These are phyloP conservation scores for Pestalotiopsis fici DNA, from an alignment of 2,329 filamentous ascomycete species.

Conservation along the genomic window DNA sequence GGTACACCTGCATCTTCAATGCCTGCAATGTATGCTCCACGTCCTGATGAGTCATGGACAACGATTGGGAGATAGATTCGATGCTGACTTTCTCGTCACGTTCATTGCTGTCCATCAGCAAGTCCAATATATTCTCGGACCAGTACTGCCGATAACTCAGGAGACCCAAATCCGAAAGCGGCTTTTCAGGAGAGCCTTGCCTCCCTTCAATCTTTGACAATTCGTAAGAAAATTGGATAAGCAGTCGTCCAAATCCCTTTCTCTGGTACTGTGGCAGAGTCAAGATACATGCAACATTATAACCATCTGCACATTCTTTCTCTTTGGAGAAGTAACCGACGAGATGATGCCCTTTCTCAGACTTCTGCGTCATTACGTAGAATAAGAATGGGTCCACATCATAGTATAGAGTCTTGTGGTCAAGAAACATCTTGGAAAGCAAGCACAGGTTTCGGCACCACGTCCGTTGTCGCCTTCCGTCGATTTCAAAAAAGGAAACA, in stretches of 20 bases:
- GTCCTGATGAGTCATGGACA: conserved; percentile 96
- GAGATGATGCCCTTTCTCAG: conserved; percentile 88
- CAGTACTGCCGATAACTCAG: conserved; percentile 96
- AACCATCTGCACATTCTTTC: conserved; percentile 94
- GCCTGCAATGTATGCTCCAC: conserved; percentile 94
- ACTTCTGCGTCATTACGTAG: conserved; percentile 93
- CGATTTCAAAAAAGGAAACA: conserved; percentile 96
- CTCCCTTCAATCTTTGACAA: conserved; percentile 94
- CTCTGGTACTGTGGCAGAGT: conserved; percentile 96
- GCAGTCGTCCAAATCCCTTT: conserved; percentile 86
- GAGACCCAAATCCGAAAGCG: conserved; percentile 88
- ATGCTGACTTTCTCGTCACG: conserved; percentile 76
- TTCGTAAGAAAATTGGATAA: conserved; percentile 98
- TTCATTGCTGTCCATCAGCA: conserved; percentile 74
- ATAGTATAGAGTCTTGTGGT: conserved; percentile 97
- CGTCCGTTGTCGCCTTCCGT: conserved; percentile 88
- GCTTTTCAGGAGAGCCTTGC: conserved; percentile 94
- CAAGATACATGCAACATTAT: conserved; percentile 97
- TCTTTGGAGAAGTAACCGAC: conserved; percentile 99
- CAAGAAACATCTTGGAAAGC: conserved; percentile 92
- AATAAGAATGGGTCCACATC: conserved; percentile 99
- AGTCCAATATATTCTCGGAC: conserved; percentile 90
- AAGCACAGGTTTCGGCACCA: conserved; percentile 97
- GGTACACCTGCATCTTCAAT: conserved; percentile 92
- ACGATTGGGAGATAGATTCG: conserved; percentile 74